Evolutionary conservation across 768 basidiomycete species (phyloP), one percentile per base, ranked within the genome.

Genomic region (Roridomyces roridus): DNA sequence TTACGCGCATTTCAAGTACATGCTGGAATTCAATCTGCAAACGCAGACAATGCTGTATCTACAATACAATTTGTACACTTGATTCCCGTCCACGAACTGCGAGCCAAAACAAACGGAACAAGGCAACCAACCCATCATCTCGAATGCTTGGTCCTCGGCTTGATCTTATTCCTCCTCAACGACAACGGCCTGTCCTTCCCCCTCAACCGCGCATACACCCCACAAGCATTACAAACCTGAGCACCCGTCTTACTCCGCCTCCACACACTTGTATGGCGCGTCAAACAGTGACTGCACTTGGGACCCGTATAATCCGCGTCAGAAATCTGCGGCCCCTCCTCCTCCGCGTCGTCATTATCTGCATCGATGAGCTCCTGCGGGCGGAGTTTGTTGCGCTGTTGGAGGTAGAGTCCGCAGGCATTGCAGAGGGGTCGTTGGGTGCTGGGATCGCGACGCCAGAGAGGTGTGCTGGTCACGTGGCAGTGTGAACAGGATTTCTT

Each of bases 281-380:
- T 60, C 3, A 31, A n/a, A 24, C 59, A 60, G 34, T 60, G 59
- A 24, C 44, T 46, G 49, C 59, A 60, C 31, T 47, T 51, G 8
- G 59, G 59, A 0, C 59, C 59, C 11, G 54, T 56, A 40, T 60
- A 60, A 23, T 55, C 48, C 29, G 20, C n/a, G 47, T 60, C 59
- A n/a, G 53, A 54, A 8, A 56, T 45, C 37, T 54, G 39, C 40
- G 54, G 46, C 21, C 36, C 20, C 36, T 43, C 45, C 42, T 55
- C 51, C 17, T 57, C 55, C n/a, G 45, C n/a, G 41, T 56, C 59
- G 45, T 51, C 49, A 21, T 41, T 31, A 29, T 60, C 58, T 1
- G 58, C 58, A 43, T 60, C 58, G 35, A 60, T 60, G 28, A 60
- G 58, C 26, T 54, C 58, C 37, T 60, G 58, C 25, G 58, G 58